Percentiles rank a stretch among this genome's conserved stretches.
Conservation (phyloP, 2,329 filamentous ascomycete species). For the Tolypocladium cylindrosporum region DNA sequence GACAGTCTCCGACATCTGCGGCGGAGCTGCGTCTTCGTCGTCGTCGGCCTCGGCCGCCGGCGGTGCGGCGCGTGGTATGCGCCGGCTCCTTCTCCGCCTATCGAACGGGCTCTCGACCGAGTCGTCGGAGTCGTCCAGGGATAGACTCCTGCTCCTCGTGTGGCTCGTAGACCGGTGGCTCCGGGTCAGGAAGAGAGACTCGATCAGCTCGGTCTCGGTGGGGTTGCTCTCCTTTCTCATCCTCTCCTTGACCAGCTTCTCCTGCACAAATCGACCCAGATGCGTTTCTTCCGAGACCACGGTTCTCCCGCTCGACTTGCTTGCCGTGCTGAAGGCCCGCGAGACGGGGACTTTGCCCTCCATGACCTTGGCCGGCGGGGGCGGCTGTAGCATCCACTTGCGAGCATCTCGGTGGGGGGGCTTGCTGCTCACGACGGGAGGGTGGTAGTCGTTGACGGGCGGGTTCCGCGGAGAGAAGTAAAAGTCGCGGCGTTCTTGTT, state of each 20-base stretch:
- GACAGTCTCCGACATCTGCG: conserved; percentile 13
- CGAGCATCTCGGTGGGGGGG: conserved; percentile 60
- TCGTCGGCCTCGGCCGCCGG: conserved; percentile 22
- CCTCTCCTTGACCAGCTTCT: conserved; percentile 36
- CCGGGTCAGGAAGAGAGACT: conserved; percentile 26
- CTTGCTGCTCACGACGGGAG: conserved; percentile 70
- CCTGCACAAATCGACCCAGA: conserved; percentile 32
- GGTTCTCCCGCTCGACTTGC: conserved; percentile 37
- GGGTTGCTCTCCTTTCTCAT: conserved; percentile 29
- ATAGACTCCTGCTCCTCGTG: conserved; percentile 25
- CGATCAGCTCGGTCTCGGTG: conserved; percentile 34
- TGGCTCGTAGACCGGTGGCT: conserved; percentile 21
- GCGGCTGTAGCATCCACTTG: conserved; percentile 87
- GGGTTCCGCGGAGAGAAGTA: conserved; percentile 53
- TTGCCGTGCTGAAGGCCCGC: conserved; percentile 49
- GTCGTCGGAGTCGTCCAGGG: conserved; percentile 26
- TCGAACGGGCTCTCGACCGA: conserved; percentile 18
- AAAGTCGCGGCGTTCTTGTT: conserved; percentile 47
- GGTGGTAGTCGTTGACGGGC: conserved; percentile 78
- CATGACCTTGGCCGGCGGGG: conserved; percentile 85
- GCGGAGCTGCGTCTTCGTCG: conserved; percentile 18
- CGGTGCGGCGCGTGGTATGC: conserved; percentile 17
- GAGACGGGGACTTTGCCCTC: conserved; percentile 68
- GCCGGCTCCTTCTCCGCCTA: conserved; percentile 14
- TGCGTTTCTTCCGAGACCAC: conserved; percentile 29